Conservation (phyloP, 495 filamentous ascomycete species). For the Rhypophila decipiens region DNA sequence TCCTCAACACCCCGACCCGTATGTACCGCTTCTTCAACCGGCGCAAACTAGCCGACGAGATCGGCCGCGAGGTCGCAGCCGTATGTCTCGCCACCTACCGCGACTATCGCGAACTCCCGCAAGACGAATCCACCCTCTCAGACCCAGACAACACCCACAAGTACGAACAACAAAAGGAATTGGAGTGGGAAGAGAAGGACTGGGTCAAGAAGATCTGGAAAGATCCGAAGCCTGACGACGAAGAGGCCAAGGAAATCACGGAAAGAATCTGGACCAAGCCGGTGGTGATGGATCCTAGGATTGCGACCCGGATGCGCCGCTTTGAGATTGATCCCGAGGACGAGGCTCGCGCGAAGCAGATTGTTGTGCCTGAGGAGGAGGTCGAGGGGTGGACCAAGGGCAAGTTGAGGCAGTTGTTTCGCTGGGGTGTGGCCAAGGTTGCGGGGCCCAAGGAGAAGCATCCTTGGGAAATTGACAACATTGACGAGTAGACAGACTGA, state of each 20-base stretch:
- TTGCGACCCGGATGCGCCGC: constrained; percentile 72
- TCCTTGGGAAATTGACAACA: too few species aligned
- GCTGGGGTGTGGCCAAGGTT: constrained; percentile 31
- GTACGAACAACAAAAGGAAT: constrained; percentile 64
- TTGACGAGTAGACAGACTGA: too few species aligned
- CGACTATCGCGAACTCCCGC: constrained; percentile 30
- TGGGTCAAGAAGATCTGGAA: constrained; percentile 81
- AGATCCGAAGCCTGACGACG: constrained; percentile 52
- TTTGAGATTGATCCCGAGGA: constrained; percentile 62
- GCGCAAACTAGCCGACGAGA: constrained; percentile 73
- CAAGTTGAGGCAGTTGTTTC: constrained; percentile 34
- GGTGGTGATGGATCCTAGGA: constrained; percentile 70
- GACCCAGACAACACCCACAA: constrained; percentile 4
- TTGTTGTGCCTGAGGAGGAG: constrained; percentile 60
- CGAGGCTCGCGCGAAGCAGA: constrained; percentile 56
- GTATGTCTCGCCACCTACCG: constrained; percentile 64
- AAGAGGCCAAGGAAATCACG: constrained; percentile 31
- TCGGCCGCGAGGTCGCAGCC: constrained; percentile 84
- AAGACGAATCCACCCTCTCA: constrained; percentile 15
- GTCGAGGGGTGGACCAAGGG: constrained; percentile 58
- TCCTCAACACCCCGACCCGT: constrained; percentile 82
- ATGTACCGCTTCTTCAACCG: constrained; percentile 85
- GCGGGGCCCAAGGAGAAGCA: constrained; percentile 18
- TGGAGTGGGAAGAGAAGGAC: constrained; percentile 72
- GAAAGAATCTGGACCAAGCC: constrained; percentile 72